Percentiles rank a stretch among this genome's conserved stretches.
These are phyloP conservation scores for Naganishia liquefaciens DNA, from an alignment of 1,284 basidiomycete genomes.

Conservation along the genomic window DNA sequence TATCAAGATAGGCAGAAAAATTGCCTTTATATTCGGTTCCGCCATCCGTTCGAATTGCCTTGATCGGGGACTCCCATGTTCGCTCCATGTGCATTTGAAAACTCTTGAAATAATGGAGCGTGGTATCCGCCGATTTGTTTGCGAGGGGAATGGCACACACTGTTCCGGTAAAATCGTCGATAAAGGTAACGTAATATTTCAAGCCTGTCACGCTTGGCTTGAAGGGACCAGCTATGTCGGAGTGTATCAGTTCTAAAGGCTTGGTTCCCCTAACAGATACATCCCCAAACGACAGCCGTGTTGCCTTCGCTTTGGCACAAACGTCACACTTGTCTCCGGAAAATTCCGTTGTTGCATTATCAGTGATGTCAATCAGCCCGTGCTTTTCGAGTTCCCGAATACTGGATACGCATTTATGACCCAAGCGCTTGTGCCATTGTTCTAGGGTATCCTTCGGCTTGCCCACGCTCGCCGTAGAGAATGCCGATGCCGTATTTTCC, in stretches of 20 bases:
- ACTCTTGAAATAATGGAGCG: constrained; percentile 44
- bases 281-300: constrained; percentile 40
- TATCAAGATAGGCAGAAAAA: constrained; percentile 42
- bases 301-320: constrained; percentile 31
- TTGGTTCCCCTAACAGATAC: constrained; percentile 32
- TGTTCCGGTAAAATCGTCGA: constrained; percentile 46
- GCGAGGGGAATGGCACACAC: constrained; percentile 43
- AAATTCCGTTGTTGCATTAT: background rate
- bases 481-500: no score
- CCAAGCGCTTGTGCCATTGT: constrained; percentile 20
- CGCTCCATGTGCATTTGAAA: constrained; percentile 46
- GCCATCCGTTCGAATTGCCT: constrained; percentile 48
- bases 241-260: constrained; percentile 48
- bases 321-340: constrained; percentile 20
- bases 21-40: constrained; percentile 46
- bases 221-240: constrained; percentile 52
- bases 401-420: constrained; percentile 18
- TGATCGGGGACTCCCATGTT: constrained; percentile 42
- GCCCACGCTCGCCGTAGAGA: no score
- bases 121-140: constrained; percentile 46
- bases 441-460: background rate
- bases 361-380: constrained; percentile 1
- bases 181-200: constrained; percentile 51
- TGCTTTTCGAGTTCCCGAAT: constrained; percentile 8
- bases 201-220: constrained; percentile 41